Base-by-base conservation (phyloP, 306 rosid genomes). In the Sophora flavescens region DNA sequence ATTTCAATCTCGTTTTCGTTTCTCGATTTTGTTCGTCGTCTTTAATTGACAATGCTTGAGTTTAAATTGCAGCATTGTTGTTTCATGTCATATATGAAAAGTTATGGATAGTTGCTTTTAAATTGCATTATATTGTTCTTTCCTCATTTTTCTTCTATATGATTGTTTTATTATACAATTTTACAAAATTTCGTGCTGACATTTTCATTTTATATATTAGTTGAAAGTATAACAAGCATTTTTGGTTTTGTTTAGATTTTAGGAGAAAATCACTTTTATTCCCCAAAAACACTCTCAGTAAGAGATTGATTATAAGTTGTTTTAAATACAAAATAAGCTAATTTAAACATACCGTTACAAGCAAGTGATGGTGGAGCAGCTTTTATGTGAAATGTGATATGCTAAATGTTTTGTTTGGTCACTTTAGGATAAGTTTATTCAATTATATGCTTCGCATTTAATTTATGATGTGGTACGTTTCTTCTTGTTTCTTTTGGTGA, bases 351-450 rank as follows among this genome's bases (percentile, higher is more conserved):
- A n/a, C n/a, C n/a, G n/a, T n/a, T n/a, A n/a, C n/a, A n/a, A n/a
- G n/a, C n/a, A n/a, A 75, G 17, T 72, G 65, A 33, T 26, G 38
- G 35, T 32, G 53, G 62, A 45, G 42, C 32, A 68, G 32, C n/a
- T 45, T 66, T 44, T 10, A 63, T 22, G 22, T 22, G 22, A 22
- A 22, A 32, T 35, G 45, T 63, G 64, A 22, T 22, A 13, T 16
- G 11, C 16, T 48, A 6, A 22, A 9, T 15, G 11, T 13, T 22
- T 15, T 54, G 33, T 53, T 26, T 66, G 5, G 15, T 56, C 72
- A 28, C 48, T 53, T 17, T 41, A 8, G 67, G 42, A 17, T 22
- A 6, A 10, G 3, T 51, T 70, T 70, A 15, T 32, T 42, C 0
- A 60, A 11, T 16, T 42, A 1, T 47, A 16, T 26, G 75, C 62